Base-by-base conservation (phyloP, 208 protist species). In the Wallacemonas collosoma region DNA sequence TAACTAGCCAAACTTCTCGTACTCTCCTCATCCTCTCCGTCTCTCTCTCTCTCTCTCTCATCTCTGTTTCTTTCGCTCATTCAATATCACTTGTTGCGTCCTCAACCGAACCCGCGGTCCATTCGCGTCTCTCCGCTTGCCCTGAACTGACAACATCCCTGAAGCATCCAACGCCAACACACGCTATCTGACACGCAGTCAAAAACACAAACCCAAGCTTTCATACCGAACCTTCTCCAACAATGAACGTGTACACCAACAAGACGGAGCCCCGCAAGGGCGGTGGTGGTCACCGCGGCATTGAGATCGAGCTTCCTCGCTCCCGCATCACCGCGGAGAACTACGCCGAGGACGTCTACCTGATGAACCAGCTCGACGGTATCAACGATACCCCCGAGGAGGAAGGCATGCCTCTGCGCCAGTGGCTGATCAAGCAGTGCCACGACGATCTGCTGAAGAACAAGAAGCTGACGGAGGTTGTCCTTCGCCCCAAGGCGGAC, bases 381-480 rank as follows among this genome's bases (percentile, higher is more conserved):
- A 67, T 94, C 43, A 86, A 91, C 62, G 89, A 94, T 76, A 80
- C 77, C 61, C 89, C 89, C 36, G 60, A 44, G 53, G 86, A 94
- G 83, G 86, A 94, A 39, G 85, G 85, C 38, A 74, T 94, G 50
- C 89, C 89, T 12, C 85, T 94, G 57, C 89, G 89, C 54, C 36
- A 87, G 86, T 94, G 89, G 89, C 68, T 94, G 41, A 77, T 94
- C 11, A 75, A 78, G 40, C 61, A 86, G 68, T 72, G 74, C 0
- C 89, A 91, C 73, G 67, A 77, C 3, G 67, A 85, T 9, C 69
- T 92, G 17, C 12, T 64, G 15, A 89, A 90, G 71, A 80, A 92
- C 54, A 82, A 77, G 36, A 87, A 83, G 45, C 65, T 75, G 54
- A 79, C 79, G 47, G 78, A 88, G 61, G 71, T 94, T 4, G 2